phyloP scores from a whole-genome alignment of 2,329 filamentous ascomycete species.

The Botrytis sinoallii region DNA sequence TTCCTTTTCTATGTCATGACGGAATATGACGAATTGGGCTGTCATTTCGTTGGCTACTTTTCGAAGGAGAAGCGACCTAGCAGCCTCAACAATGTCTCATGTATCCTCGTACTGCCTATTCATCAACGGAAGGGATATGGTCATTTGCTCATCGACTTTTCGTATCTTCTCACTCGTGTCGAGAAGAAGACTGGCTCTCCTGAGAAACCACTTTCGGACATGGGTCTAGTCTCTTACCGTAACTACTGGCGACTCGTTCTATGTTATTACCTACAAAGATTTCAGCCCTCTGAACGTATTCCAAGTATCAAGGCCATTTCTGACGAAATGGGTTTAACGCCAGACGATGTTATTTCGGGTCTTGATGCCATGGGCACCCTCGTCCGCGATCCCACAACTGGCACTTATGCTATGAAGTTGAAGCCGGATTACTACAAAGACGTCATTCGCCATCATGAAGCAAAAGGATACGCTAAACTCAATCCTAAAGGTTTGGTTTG shows the following conservation, averaged over 20 bases:
- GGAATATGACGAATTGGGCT: conserved; percentile 86
- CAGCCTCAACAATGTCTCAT: conserved; percentile 96
- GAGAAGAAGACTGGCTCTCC: conserved; percentile 94
- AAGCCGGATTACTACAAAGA: conserved; percentile 82
- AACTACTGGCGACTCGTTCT: conserved; percentile 94
- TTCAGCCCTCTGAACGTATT: conserved; percentile 50
- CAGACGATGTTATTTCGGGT: conserved; percentile 93
- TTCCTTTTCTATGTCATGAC: conserved; percentile 98
- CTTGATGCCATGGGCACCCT: conserved; percentile 86
- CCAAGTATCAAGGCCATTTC: conserved; percentile 69
- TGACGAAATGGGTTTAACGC: conserved; percentile 87
- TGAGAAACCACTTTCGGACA: conserved; percentile 95
- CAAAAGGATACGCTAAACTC: conserved; percentile 82
- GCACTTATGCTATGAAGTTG: conserved; percentile 82
- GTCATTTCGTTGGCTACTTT: conserved; percentile 98
- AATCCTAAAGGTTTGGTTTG: conserved; percentile 79
- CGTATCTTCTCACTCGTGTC: conserved; percentile 88
- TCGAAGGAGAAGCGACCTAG: conserved; percentile 96
- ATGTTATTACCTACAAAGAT: conserved; percentile 75
- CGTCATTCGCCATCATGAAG: conserved; percentile 85
- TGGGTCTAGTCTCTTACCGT: conserved; percentile 94
- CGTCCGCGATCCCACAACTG: conserved; percentile 84
- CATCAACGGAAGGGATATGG: conserved; percentile 97
- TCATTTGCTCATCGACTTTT: conserved; percentile 96
- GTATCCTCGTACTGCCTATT: conserved; percentile 92